Percentiles rank a stretch among this genome's conserved stretches.
Evolutionary conservation across 805 yeast genomes (phyloP).

Genomic region (Ogataea angusta): DNA sequence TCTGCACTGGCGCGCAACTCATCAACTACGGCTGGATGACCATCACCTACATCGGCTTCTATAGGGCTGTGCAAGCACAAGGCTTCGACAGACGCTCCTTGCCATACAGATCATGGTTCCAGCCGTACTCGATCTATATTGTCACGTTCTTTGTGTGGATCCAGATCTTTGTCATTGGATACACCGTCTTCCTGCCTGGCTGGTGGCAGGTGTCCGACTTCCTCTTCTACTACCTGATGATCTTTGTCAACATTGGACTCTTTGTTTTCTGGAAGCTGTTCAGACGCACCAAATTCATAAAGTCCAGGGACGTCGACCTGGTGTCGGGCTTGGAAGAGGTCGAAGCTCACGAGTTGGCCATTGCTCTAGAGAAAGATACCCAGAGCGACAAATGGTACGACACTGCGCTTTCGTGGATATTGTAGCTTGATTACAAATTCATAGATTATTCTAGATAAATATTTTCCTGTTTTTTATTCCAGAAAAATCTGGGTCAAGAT

Average conservation of each 20-base stretch:
- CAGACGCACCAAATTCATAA: slow-evolving; percentile 36
- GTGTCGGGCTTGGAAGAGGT: slow-evolving; percentile 38
- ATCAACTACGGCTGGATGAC: slow-evolving; percentile 46
- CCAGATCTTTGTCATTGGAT: slow-evolving; percentile 36
- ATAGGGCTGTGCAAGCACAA: slow-evolving; percentile 39
- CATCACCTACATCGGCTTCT: slow-evolving; percentile 41
- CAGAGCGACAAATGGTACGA: slow-evolving; percentile 9
- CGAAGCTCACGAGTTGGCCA: slow-evolving; percentile 36
- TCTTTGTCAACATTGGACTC: slow-evolving; percentile 38
- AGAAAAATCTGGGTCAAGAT: slow-evolving; percentile 14
- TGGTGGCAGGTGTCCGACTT: slow-evolving; percentile 36
- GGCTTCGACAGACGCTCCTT: slow-evolving; percentile 37
- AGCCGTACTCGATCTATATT: slow-evolving; percentile 36
- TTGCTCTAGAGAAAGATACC: slow-evolving; percentile 6
- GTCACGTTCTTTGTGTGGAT: slow-evolving; percentile 27
- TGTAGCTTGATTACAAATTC: neutral
- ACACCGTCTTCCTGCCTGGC: slow-evolving; percentile 40
- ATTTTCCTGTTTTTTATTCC: slow-evolving; percentile 6
- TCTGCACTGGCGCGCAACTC: slow-evolving; percentile 46
- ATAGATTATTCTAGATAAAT: slow-evolving; percentile 14
- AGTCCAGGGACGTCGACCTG: slow-evolving; percentile 38
- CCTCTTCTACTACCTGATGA: slow-evolving; percentile 41
- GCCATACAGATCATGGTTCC: slow-evolving; percentile 42
- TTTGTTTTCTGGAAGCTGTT: slow-evolving; percentile 36
- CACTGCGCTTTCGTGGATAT: slow-evolving; percentile 11